Conservation (phyloP, 1,284 basidiomycete genomes). For the Phellopilus nigrolimitatus region DNA sequence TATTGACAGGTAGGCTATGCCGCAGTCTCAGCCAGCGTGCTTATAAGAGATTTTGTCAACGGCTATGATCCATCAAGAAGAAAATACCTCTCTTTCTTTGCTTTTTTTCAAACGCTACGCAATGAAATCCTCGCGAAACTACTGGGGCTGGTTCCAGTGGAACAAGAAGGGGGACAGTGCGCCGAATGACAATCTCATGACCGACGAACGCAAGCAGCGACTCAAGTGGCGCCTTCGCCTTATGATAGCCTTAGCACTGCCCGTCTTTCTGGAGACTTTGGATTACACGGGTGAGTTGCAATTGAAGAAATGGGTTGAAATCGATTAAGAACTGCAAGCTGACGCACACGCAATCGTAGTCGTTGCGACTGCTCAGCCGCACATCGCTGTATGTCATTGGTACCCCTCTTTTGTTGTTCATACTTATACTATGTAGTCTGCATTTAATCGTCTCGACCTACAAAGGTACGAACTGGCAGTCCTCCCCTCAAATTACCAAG, state of each 20-base stretch:
- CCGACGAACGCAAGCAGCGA: slow-evolving; percentile 1
- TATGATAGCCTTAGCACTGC: slow-evolving; percentile 19
- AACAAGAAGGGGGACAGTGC: background rate
- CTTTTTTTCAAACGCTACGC: no score
- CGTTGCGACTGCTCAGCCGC: slow-evolving; percentile 48
- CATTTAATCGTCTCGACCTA: slow-evolving; percentile 41
- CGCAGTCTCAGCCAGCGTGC: no score
- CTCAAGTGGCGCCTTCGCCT: slow-evolving; percentile 14
- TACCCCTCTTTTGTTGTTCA: background rate
- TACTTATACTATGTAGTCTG: slow-evolving; percentile 31
- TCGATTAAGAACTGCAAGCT: no score
- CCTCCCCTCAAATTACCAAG: slow-evolving; percentile 14
- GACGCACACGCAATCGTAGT: slow-evolving; percentile 34
- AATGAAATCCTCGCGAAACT: no score
- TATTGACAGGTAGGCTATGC: no score
- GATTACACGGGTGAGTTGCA: slow-evolving; percentile 24
- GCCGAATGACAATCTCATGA: background rate
- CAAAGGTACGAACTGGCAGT: slow-evolving; percentile 41
- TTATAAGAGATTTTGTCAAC: no score
- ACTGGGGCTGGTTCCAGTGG: background rate
- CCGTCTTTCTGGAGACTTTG: slow-evolving; percentile 25
- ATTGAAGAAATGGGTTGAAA: background rate
- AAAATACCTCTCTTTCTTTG: no score
- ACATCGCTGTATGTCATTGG: slow-evolving; percentile 38
- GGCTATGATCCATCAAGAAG: no score